A percentile compares a stretch with the other conserved stretches of the same genome.
Conservation (phyloP, 1,139 yeast species). For the Suzukiozyma palmioleophila region DNA sequence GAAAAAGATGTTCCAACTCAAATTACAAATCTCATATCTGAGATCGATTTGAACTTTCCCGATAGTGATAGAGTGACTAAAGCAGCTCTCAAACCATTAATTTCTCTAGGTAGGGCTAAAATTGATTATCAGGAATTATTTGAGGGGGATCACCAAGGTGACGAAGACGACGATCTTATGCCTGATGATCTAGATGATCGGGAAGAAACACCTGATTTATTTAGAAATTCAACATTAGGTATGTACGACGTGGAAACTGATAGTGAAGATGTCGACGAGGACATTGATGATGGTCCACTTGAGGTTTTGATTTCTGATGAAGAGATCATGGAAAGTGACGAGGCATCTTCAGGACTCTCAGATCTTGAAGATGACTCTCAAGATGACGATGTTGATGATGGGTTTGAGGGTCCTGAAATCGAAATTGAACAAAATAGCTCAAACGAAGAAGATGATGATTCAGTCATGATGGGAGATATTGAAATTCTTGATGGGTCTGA, state of each 20-base stretch:
- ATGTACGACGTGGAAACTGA: slow-evolving; percentile 88
- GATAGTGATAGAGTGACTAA: slow-evolving; percentile 55
- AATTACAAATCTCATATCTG: slow-evolving; percentile 55
- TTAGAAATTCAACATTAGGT: slow-evolving; percentile 84
- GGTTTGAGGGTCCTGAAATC: slow-evolving; percentile 23
- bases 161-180: slow-evolving; percentile 58
- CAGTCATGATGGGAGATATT: slow-evolving; percentile 23
- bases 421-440: slow-evolving; percentile 19
- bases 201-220: slow-evolving; percentile 80
- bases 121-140: slow-evolving; percentile 55
- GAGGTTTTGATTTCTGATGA: slow-evolving; percentile 36
- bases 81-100: slow-evolving; percentile 56
- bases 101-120: slow-evolving; percentile 58
- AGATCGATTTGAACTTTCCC: slow-evolving; percentile 70
- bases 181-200: slow-evolving; percentile 56
- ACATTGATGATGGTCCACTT: slow-evolving; percentile 30
- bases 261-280: slow-evolving; percentile 46
- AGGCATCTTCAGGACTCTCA: slow-evolving; percentile 21
- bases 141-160: slow-evolving; percentile 42
- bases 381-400: slow-evolving; percentile 21
- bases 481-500: slow-evolving; percentile 43
- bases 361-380: slow-evolving; percentile 26
- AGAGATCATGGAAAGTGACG: slow-evolving; percentile 22
- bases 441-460: slow-evolving; percentile 16
- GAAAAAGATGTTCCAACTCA: slow-evolving; percentile 62